phyloP scores from a whole-genome alignment of 768 basidiomycete species.

The Mycena alexandri region DNA sequence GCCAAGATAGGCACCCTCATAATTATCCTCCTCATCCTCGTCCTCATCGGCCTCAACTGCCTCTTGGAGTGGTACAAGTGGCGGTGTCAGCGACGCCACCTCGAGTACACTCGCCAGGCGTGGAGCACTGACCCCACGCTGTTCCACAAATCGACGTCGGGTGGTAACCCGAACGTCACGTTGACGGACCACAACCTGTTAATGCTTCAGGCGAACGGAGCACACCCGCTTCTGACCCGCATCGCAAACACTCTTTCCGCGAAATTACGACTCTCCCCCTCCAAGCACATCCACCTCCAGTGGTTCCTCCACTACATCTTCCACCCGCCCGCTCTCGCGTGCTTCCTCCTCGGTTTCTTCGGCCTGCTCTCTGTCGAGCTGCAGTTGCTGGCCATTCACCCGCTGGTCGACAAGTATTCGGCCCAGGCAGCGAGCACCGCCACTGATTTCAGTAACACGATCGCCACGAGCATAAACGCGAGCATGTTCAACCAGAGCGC shows the following conservation, averaged over 20 bases:
- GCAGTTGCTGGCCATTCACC: slow-evolving; percentile 84
- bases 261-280: slow-evolving; percentile 66
- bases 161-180: slow-evolving; percentile 63
- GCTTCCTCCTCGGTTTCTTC: slow-evolving; percentile 93
- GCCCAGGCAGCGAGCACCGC: slow-evolving; percentile 71
- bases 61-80: slow-evolving; percentile 92
- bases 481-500: slow-evolving; percentile 88
- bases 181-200: slow-evolving; percentile 84
- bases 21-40: slow-evolving; percentile 75
- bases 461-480: slow-evolving; percentile 81
- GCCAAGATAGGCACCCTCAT: slow-evolving; percentile 85
- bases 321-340: slow-evolving; percentile 90
- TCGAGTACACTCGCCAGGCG: slow-evolving; percentile 79
- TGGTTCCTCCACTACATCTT: slow-evolving; percentile 96
- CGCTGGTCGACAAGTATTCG: slow-evolving; percentile 78
- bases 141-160: slow-evolving; percentile 53
- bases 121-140: slow-evolving; percentile 82
- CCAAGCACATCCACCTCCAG: slow-evolving; percentile 76
- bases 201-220: slow-evolving; percentile 74
- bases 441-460: slow-evolving; percentile 75
- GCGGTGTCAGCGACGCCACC: slow-evolving; percentile 73
- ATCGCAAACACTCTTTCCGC: slow-evolving; percentile 68
- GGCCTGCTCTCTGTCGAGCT: slow-evolving; percentile 89
- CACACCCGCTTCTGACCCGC: slow-evolving; percentile 81
- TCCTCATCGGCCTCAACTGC: slow-evolving; percentile 81